Percentiles rank a stretch among this genome's conserved stretches.
phyloP scores from a whole-genome alignment of 2,329 filamentous ascomycete genomes.

The Beauveria brongniartii region DNA sequence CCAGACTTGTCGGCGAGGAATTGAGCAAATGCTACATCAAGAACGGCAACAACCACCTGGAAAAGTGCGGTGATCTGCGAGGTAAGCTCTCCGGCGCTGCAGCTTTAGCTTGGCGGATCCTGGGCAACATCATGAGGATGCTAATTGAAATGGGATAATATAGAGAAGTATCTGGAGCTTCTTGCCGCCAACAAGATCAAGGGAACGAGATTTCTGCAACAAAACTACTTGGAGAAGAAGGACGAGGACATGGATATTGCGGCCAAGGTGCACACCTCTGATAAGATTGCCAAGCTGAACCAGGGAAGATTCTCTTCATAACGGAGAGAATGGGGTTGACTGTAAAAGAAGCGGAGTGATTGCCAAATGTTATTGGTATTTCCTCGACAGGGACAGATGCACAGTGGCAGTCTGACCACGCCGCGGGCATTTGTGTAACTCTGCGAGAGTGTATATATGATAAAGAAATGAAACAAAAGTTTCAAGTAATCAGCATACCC shows the following conservation, averaged over 20 bases:
- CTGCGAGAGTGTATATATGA: conserved; percentile 28
- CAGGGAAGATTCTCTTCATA: conserved; percentile 25
- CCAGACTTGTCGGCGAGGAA: conserved; percentile 71
- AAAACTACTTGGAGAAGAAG: conserved; percentile 60
- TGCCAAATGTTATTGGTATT: conserved; percentile 1
- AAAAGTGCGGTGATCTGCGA: conserved; percentile 76
- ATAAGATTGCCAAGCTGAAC: conserved; percentile 33
- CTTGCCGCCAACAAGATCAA: conserved; percentile 69
- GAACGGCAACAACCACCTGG: conserved; percentile 79
- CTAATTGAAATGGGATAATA: conserved; percentile 8
- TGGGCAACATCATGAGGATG: not conserved
- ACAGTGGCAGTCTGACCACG: conserved; percentile 1
- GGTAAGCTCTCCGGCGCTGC: conserved; percentile 45
- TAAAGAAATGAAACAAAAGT: conserved; percentile 20
- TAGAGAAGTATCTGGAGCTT: conserved; percentile 73
- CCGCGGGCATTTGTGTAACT: conserved; percentile 16
- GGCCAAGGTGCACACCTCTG: conserved; percentile 31
- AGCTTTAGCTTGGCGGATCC: not conserved
- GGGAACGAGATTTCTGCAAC: conserved; percentile 72
- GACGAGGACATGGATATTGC: conserved; percentile 30
- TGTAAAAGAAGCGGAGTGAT: conserved; percentile 2
- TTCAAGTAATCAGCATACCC: not conserved
- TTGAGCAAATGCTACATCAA: conserved; percentile 77
- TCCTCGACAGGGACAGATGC: conserved; percentile 5
- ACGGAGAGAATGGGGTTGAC: conserved; percentile 1